These are phyloP conservation scores for Sporothrix luriei DNA, from an alignment of 2,329 filamentous ascomycete genomes.

Conservation along the genomic window DNA sequence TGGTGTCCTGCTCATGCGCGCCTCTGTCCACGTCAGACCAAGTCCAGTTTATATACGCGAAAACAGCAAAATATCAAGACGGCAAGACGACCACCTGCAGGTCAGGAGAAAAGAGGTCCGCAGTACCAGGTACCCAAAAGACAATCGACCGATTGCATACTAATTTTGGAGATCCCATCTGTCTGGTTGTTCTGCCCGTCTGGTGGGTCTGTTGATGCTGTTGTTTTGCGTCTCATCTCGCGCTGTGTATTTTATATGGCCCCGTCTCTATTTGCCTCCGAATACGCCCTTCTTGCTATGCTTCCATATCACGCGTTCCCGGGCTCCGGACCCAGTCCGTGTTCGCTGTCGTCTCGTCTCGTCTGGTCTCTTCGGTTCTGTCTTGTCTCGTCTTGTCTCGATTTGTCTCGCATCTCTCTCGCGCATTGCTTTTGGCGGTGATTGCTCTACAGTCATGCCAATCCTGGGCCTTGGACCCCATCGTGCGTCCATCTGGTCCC, in stretches of 20 bases:
- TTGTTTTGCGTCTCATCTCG: conserved; percentile 2
- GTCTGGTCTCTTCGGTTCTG: too few species aligned
- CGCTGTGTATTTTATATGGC: background rate
- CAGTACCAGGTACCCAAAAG: background rate
- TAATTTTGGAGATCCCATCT: background rate
- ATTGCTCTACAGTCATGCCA: background rate
- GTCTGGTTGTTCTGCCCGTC: conserved; percentile 1
- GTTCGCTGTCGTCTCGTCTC: too few species aligned
- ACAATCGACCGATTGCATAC: background rate
- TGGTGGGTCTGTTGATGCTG: background rate
- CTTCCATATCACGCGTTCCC: background rate
- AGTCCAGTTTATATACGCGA: background rate
- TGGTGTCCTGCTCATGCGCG: background rate
- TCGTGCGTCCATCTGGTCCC: background rate
- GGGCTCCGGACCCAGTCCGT: background rate
- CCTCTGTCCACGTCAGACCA: background rate
- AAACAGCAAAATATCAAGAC: too few species aligned
- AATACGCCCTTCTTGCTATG: background rate
- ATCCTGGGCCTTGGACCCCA: background rate
- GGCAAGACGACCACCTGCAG: too few species aligned
- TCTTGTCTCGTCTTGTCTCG: background rate
- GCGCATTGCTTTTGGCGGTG: background rate
- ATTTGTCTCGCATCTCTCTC: background rate
- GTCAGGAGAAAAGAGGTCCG: background rate
- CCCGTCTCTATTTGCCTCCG: background rate